Percentiles rank a stretch among this genome's conserved stretches.
Evolutionary conservation across 2,329 filamentous ascomycete genomes (phyloP).

Genomic region (Aspergillus tubingensis): DNA sequence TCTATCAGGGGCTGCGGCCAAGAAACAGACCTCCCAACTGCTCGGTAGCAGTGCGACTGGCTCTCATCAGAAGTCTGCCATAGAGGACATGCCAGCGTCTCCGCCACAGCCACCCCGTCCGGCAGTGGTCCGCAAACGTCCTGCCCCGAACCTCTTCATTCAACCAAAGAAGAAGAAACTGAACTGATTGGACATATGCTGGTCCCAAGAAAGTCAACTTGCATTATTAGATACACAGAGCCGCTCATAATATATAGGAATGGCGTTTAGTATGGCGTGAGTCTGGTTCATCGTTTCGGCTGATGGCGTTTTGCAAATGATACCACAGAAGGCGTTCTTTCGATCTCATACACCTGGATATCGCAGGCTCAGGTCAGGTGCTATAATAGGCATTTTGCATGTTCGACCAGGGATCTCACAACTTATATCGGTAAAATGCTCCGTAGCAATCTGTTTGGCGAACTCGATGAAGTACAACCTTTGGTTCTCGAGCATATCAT

Average conservation of each 20-base stretch:
- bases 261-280: neutral
- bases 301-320: constrained; percentile 4
- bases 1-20: constrained; percentile 1
- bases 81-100: constrained; percentile 13
- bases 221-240: neutral
- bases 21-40: neutral
- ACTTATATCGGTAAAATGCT: neutral
- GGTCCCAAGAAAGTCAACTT: neutral
- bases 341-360: neutral
- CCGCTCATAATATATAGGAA: neutral
- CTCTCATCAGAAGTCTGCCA: constrained; percentile 6
- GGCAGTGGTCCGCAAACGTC: constrained; percentile 31
- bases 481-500: neutral
- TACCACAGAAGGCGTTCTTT: neutral
- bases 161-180: constrained; percentile 33
- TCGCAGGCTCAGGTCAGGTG: neutral
- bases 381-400: neutral
- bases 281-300: neutral
- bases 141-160: constrained; percentile 35
- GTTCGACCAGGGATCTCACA: neutral
- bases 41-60: constrained; percentile 5
- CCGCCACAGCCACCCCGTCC: constrained; percentile 22
- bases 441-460: neutral
- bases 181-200: constrained; percentile 15
- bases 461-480: neutral